These are phyloP conservation scores for Chenopodium formosanum DNA, from an alignment of 148 eudicot genomes.

Conservation along the genomic window DNA sequence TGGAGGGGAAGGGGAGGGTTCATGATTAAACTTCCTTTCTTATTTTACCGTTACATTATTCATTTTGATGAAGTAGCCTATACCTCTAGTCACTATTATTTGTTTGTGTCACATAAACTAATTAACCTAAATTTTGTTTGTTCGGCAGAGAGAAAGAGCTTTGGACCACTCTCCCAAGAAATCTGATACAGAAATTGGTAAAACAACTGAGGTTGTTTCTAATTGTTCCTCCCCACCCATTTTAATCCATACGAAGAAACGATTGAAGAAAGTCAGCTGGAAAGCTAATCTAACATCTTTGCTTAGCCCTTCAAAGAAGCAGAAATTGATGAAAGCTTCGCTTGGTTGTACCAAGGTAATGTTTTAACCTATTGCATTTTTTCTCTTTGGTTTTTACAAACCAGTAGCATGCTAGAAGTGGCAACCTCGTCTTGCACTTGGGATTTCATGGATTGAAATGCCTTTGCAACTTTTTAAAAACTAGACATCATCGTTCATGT, in stretches of 20 bases:
- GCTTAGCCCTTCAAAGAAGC: conserved; percentile 21
- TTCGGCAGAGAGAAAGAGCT: conserved; percentile 18
- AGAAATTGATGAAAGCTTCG: conserved; percentile 7
- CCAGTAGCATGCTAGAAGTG: background rate
- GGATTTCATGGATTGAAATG: background rate
- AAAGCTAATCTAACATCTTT: conserved; percentile 23
- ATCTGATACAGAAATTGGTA: conserved; percentile 11
- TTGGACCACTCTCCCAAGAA: conserved; percentile 1
- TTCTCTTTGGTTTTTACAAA: background rate
- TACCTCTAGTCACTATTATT: background rate
- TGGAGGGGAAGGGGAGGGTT: too few species aligned
- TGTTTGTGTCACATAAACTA: background rate
- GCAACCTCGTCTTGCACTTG: background rate
- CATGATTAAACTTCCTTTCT: background rate
- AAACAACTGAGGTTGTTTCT: conserved; percentile 7
- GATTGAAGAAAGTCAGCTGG: conserved; percentile 31
- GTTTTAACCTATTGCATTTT: background rate
- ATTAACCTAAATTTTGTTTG: background rate
- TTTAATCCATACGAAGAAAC: conserved; percentile 14
- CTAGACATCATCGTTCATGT: background rate
- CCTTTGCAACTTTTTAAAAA: background rate
- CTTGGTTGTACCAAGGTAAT: conserved; percentile 18
- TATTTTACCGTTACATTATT: background rate
- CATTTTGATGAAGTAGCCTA: background rate
- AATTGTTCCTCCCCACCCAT: conserved; percentile 15